phyloP scores from a whole-genome alignment of 148 eudicot species.

The Chenopodium album region DNA sequence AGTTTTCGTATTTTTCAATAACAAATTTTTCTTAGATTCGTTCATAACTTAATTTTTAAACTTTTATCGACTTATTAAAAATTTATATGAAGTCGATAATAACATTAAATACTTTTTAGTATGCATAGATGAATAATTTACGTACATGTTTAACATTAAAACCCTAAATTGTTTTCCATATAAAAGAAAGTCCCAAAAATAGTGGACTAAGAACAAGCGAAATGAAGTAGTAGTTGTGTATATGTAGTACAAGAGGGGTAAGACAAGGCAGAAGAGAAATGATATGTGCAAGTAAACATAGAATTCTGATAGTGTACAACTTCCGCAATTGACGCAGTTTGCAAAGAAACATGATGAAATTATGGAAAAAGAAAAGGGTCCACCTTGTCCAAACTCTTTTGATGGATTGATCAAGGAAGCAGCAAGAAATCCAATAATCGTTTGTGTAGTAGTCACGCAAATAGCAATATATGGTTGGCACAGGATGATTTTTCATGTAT shows the following conservation, averaged over 20 bases:
- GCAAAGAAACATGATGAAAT: background rate
- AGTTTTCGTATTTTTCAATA: too few species aligned
- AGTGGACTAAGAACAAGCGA: background rate
- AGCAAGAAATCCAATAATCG: conserved; percentile 9
- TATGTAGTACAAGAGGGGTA: background rate
- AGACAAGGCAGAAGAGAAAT: background rate
- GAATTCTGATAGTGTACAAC: background rate
- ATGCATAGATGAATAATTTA: too few species aligned
- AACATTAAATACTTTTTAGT: too few species aligned
- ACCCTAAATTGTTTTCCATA: too few species aligned
- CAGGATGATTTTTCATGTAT: background rate
- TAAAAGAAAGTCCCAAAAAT: background rate
- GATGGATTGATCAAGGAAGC: conserved; percentile 1
- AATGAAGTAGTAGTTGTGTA: too few species aligned
- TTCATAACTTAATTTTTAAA: too few species aligned
- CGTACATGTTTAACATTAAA: too few species aligned
- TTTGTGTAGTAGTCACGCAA: background rate
- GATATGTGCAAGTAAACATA: background rate
- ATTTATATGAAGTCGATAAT: too few species aligned
- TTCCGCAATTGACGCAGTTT: conserved; percentile 13
- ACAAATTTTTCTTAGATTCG: too few species aligned
- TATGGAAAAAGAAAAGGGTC: background rate
- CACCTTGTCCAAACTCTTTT: conserved; percentile 12
- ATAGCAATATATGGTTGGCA: background rate
- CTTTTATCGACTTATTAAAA: too few species aligned